Evolutionary conservation across 768 basidiomycete genomes (phyloP).

Genomic region (Suillus ampliporus): DNA sequence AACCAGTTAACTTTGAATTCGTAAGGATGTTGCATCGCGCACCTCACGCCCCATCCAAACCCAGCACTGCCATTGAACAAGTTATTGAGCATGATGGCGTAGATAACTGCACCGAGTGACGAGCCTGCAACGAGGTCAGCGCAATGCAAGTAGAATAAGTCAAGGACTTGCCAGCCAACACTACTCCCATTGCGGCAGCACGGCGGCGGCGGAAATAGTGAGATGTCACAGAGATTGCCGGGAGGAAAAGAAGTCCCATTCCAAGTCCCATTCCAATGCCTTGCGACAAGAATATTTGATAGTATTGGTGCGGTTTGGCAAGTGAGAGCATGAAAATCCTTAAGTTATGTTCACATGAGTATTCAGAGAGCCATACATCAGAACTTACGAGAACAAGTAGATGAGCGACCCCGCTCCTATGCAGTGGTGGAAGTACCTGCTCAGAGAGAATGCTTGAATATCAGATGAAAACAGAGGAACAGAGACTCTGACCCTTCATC

Average conservation of each 20-base stretch:
- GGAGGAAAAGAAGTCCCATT: slow-evolving; percentile 60
- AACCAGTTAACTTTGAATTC: background rate
- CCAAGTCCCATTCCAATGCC: slow-evolving; percentile 62
- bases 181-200: slow-evolving; percentile 54
- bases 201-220: slow-evolving; percentile 52
- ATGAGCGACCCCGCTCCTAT: slow-evolving; percentile 42
- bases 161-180: slow-evolving; percentile 49
- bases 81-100: slow-evolving; percentile 33
- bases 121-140: slow-evolving; percentile 22
- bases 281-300: slow-evolving; percentile 61
- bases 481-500: slow-evolving; percentile 48
- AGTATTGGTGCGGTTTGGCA: slow-evolving; percentile 51
- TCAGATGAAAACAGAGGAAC: slow-evolving; percentile 3
- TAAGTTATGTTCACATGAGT: slow-evolving; percentile 19
- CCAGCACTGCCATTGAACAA: slow-evolving; percentile 24
- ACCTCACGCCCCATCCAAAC: slow-evolving; percentile 31
- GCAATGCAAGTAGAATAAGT: slow-evolving; percentile 4
- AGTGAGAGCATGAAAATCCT: slow-evolving; percentile 59
- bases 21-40: background rate
- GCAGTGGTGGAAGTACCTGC: slow-evolving; percentile 48
- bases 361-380: background rate
- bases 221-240: slow-evolving; percentile 54
- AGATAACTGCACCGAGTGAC: slow-evolving; percentile 28
- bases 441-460: background rate
- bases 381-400: slow-evolving; percentile 49